phyloP scores from a whole-genome alignment of 306 rosid genomes.

The Cajanus cajan region DNA sequence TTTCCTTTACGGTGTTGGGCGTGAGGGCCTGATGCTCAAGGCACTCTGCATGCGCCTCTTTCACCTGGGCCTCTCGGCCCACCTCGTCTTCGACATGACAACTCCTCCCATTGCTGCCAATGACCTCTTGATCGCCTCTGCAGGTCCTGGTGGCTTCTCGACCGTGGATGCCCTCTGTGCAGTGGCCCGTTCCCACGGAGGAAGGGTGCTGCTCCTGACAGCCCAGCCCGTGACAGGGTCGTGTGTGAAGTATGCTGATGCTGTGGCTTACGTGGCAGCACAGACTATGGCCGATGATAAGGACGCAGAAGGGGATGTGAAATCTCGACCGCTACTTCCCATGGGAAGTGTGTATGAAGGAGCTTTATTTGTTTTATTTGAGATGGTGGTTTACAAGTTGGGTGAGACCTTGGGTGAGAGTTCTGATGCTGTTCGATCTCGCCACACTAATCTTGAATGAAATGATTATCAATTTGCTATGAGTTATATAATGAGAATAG shows the following conservation, averaged over 20 bases:
- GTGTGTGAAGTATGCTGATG: conserved; percentile 60
- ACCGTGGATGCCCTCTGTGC: conserved; percentile 82
- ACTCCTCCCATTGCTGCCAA: conserved; percentile 62
- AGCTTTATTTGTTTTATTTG: conserved; percentile 84
- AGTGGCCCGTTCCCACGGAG: conserved; percentile 62
- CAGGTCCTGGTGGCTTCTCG: conserved; percentile 88
- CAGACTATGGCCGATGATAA: conserved; percentile 89
- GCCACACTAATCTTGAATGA: conserved; percentile 84
- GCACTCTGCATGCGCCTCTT: conserved; percentile 83
- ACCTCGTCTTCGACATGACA: conserved; percentile 82
- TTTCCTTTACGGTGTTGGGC: conserved; percentile 87
- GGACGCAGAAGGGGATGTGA: conserved; percentile 16
- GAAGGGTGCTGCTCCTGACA: conserved; percentile 71
- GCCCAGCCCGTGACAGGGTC: conserved; percentile 84
- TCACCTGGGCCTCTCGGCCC: conserved; percentile 76
- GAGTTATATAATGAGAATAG: neutral
- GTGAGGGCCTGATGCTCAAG: conserved; percentile 87
- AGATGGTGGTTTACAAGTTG: conserved; percentile 75
- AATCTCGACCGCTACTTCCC: conserved; percentile 71
- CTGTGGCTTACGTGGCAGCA: conserved; percentile 77
- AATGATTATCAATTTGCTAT: too few species aligned
- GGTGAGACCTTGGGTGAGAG: conserved; percentile 63
- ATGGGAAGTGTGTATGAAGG: conserved; percentile 97
- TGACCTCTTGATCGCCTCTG: conserved; percentile 83
- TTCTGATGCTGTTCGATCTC: conserved; percentile 72